Percentiles rank a stretch among this genome's conserved stretches.
Conservation (phyloP, 768 basidiomycete species). For the Amanita subjunquillea region DNA sequence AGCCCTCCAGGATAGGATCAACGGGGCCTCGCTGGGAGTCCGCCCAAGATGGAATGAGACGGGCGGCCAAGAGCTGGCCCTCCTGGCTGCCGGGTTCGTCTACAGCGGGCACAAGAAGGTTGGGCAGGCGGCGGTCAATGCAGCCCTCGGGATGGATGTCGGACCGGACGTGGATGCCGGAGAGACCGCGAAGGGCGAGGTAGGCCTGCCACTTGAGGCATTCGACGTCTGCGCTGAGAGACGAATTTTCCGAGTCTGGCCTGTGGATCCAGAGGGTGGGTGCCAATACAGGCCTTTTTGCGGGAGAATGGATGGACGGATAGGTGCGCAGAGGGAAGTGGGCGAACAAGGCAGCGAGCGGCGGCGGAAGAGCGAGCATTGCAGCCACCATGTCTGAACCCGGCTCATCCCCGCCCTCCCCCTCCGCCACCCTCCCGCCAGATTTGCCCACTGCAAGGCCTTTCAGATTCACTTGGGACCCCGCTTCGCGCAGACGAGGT, state of each 20-base stretch:
- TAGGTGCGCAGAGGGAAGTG: constrained; percentile 51
- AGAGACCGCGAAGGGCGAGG: constrained; percentile 55
- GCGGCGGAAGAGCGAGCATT: constrained; percentile 20
- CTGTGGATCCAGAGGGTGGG: constrained; percentile 62
- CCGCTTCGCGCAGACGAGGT: constrained; percentile 41
- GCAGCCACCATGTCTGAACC: constrained; percentile 5
- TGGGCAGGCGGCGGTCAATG: constrained; percentile 58
- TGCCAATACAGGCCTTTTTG: constrained; percentile 13
- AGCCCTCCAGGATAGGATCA: constrained; percentile 50
- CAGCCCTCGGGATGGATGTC: constrained; percentile 65
- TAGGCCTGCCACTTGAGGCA: constrained; percentile 90
- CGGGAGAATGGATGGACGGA: constrained; percentile 25
- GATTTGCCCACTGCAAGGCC: constrained; percentile 38
- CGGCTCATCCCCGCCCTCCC: constrained; percentile 46
- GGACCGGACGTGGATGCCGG: constrained; percentile 44
- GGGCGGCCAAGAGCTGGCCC: constrained; percentile 48
- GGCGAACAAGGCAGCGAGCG: constrained; percentile 41
- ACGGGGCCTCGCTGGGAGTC: constrained; percentile 38
- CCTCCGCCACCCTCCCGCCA: constrained; percentile 31
- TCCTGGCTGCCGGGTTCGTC: constrained; percentile 26
- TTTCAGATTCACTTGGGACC: constrained; percentile 74
- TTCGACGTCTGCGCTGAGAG: constrained; percentile 72
- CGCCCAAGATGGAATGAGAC: constrained; percentile 67
- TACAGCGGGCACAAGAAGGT: constrained; percentile 46
- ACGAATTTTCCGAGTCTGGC: constrained; percentile 19